phyloP scores from a whole-genome alignment of 306 rosid genomes.

The Cucurbita pepo region DNA sequence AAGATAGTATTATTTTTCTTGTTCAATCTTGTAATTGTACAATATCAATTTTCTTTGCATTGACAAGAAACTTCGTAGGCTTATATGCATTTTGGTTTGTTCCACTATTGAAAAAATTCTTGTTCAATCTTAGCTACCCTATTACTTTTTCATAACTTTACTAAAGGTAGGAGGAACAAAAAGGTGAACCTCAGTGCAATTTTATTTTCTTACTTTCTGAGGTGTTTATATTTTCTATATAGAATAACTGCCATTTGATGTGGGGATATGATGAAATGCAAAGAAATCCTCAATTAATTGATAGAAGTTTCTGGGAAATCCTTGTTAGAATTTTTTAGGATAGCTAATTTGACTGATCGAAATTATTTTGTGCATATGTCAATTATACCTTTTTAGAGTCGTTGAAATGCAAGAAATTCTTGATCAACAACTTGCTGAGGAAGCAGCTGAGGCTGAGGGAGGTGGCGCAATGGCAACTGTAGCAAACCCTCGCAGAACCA shows the following conservation, averaged over 20 bases:
- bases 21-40: not conserved
- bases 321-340: conserved; percentile 6
- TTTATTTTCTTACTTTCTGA: not conserved
- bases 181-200: not conserved
- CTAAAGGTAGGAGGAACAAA: not conserved
- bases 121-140: not conserved
- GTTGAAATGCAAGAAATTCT: conserved; percentile 97
- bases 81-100: not conserved
- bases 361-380: not conserved
- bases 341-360: conserved; percentile 1
- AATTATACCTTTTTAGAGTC: conserved; percentile 34
- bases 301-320: not conserved
- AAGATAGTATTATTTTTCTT: not conserved
- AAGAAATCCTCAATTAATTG: not conserved
- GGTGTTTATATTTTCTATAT: not conserved
- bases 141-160: not conserved
- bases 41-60: not conserved
- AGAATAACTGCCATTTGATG: not conserved
- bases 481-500: conserved; percentile 54
- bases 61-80: not conserved
- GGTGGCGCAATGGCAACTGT: conserved; percentile 57
- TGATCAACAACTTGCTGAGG: conserved; percentile 96
- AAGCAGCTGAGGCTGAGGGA: conserved; percentile 96
- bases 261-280: not conserved
- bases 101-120: not conserved